Evolutionary conservation across 352 stramenopile genomes (phyloP).

Genomic region (Blastocystis sp.): DNA sequence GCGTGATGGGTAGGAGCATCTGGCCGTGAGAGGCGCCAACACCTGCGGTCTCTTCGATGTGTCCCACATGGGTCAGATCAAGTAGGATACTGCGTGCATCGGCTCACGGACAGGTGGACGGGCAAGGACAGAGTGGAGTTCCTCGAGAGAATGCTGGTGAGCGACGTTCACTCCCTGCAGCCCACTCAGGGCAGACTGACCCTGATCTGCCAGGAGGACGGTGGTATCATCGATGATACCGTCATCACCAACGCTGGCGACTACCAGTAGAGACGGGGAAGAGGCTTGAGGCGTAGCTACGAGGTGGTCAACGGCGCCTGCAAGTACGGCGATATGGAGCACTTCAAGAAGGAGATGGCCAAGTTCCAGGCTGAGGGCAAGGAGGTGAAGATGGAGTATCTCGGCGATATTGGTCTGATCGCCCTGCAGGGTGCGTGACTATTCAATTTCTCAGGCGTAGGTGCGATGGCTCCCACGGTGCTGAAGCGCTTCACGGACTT

Average conservation of each 20-base stretch:
- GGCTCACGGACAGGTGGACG: constrained; percentile 76
- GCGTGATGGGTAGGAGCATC: constrained; percentile 79
- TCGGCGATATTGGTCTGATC: constrained; percentile 84
- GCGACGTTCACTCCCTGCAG: constrained; percentile 85
- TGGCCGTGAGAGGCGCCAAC: constrained; percentile 73
- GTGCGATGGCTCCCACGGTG: constrained; percentile 81
- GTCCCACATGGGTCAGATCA: constrained; percentile 92
- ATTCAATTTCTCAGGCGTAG: too few species aligned
- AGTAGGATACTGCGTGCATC: constrained; percentile 32
- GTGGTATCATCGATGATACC: constrained; percentile 95
- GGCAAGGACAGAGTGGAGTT: constrained; percentile 89
- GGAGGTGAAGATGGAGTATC: constrained; percentile 72
- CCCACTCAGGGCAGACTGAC: constrained; percentile 77
- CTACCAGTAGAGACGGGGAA: constrained; percentile 76
- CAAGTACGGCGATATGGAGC: constrained; percentile 89
- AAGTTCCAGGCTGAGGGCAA: constrained; percentile 61
- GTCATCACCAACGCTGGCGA: constrained; percentile 92
- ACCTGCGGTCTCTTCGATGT: constrained; percentile 88
- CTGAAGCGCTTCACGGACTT: constrained; percentile 78
- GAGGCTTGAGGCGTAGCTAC: constrained; percentile 75
- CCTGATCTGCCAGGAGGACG: constrained; percentile 90
- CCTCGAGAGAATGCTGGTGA: constrained; percentile 90
- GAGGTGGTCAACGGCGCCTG: constrained; percentile 96
- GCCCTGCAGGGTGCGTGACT: constrained; percentile 83
- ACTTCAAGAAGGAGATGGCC: constrained; percentile 74